Percentiles rank a stretch among this genome's conserved stretches.
These are phyloP conservation scores for Lentinula edodes DNA, from an alignment of 768 basidiomycete species.

Conservation along the genomic window DNA sequence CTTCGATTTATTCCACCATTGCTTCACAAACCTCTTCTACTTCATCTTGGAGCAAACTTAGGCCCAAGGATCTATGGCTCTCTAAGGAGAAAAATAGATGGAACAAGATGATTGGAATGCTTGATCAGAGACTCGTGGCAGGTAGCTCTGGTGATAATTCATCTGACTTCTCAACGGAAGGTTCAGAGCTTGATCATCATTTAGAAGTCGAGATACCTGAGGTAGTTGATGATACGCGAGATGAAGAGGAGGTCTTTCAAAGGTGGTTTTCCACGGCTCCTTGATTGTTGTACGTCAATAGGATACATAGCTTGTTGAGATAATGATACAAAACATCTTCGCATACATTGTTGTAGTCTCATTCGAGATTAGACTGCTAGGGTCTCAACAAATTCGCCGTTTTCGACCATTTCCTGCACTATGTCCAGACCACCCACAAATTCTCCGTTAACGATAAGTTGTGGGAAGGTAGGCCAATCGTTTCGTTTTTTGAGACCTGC, in stretches of 20 bases:
- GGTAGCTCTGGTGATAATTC: neutral
- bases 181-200: neutral
- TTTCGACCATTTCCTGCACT: constrained; percentile 80
- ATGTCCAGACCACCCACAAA: constrained; percentile 95
- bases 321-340: neutral
- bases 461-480: constrained; percentile 88
- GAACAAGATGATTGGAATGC: neutral
- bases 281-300: neutral
- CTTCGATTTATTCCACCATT: neutral
- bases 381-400: constrained; percentile 64
- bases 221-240: neutral
- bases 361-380: too few species aligned
- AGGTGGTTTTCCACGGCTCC: neutral
- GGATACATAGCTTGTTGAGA: neutral
- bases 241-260: neutral
- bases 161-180: neutral
- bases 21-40: neutral
- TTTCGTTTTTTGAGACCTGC: constrained; percentile 71
- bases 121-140: neutral
- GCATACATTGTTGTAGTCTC: too few species aligned
- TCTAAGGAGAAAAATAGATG: neutral
- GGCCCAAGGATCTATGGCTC: neutral
- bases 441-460: constrained; percentile 84
- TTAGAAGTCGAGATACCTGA: neutral
- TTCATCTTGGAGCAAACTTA: neutral